Evolutionary conservation across 331 rosid species (phyloP).

Genomic region (Malus hybrid): DNA sequence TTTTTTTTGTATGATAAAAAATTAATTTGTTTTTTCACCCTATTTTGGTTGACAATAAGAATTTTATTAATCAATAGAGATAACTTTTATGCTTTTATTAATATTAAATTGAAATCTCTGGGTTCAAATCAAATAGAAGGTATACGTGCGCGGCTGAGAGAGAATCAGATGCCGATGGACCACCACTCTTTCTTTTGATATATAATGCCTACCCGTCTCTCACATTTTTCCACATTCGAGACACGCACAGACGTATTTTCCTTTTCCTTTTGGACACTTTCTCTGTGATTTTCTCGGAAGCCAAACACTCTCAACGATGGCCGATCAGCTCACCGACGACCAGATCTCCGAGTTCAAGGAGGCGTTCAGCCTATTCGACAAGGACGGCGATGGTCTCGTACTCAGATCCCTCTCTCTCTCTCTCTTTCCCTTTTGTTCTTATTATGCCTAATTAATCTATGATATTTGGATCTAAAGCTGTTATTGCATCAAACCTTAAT

Average conservation of each 20-base stretch:
- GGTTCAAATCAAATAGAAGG: background rate
- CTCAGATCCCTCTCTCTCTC: constrained; percentile 36
- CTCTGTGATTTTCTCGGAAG: background rate
- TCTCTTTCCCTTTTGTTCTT: background rate
- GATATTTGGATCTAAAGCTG: constrained; percentile 24
- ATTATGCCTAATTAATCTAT: background rate
- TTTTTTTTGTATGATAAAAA: no score
- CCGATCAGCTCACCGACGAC: constrained; percentile 48
- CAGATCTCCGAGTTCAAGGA: constrained; percentile 89
- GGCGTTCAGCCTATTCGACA: constrained; percentile 84
- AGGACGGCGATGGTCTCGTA: constrained; percentile 80
- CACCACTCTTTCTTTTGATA: background rate
- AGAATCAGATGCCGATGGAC: background rate
- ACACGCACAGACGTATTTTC: background rate
- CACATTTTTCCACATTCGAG: background rate
- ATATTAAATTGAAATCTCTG: no score
- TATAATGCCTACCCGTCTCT: background rate
- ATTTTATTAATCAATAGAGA: no score
- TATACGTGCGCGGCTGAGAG: constrained; percentile 5
- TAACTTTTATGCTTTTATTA: no score
- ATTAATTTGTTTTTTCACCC: no score
- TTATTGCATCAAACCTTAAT: background rate
- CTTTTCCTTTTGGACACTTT: background rate
- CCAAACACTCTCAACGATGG: background rate
- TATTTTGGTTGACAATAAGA: no score